phyloP scores from a whole-genome alignment of 1,284 basidiomycete genomes.

The Macrocystidia cucumis region DNA sequence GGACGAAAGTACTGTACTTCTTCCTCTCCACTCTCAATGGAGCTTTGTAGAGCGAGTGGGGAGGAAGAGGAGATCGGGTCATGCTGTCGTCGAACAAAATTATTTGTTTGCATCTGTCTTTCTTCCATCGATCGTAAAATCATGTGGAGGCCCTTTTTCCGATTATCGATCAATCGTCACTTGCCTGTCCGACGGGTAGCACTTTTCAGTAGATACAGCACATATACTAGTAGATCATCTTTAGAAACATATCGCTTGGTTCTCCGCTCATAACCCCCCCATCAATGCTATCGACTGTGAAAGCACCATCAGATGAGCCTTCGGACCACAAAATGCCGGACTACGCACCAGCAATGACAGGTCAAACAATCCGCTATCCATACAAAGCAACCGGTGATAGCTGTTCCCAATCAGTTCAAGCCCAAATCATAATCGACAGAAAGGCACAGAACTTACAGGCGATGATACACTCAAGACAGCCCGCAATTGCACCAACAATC shows the following conservation, averaged over 20 bases:
- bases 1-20: constrained; percentile 23
- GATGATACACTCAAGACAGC: constrained; percentile 36
- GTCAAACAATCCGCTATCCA: constrained; percentile 29
- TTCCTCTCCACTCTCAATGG: constrained; percentile 50
- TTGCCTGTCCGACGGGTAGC: too few species aligned
- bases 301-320: constrained; percentile 1
- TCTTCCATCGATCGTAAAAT: constrained; percentile 9
- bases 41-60: constrained; percentile 26
- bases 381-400: constrained; percentile 25
- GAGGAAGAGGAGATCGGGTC: constrained; percentile 34
- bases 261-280: constrained; percentile 4
- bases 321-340: neutral
- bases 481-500: constrained; percentile 29
- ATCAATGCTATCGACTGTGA: constrained; percentile 7
- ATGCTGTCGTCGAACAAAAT: constrained; percentile 17
- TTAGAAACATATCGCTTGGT: constrained; percentile 3
- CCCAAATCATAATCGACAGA: neutral
- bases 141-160: too few species aligned
- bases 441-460: constrained; percentile 20
- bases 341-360: constrained; percentile 27
- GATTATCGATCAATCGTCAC: too few species aligned
- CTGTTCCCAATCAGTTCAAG: constrained; percentile 12
- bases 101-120: constrained; percentile 23
- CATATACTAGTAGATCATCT: too few species aligned
- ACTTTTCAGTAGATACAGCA: too few species aligned